Percentiles rank a stretch among this genome's conserved stretches.
Evolutionary conservation across 1,284 basidiomycete species (phyloP).

Genomic region (Phlebopus sp.): DNA sequence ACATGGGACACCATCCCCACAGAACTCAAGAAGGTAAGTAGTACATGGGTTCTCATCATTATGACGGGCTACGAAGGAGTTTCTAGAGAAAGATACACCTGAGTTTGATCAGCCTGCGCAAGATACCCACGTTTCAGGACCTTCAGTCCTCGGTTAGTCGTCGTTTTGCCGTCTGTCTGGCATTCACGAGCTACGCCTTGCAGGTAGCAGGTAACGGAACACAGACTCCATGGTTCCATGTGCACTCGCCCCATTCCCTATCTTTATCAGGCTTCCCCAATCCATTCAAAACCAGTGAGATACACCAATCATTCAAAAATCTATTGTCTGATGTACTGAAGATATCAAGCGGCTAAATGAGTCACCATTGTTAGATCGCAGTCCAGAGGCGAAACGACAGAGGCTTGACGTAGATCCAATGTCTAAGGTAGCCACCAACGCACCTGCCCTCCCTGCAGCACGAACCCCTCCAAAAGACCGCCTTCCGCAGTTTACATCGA

Average conservation of each 20-base stretch:
- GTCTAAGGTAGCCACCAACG: slow-evolving; percentile 21
- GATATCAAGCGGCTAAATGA: slow-evolving; percentile 29
- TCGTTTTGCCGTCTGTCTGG: neutral
- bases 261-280: slow-evolving; percentile 48
- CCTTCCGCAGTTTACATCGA: slow-evolving; percentile 10
- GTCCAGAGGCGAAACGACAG: slow-evolving; percentile 31
- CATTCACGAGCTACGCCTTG: neutral
- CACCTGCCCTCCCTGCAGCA: slow-evolving; percentile 25
- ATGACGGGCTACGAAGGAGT: neutral
- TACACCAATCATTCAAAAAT: neutral
- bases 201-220: slow-evolving; percentile 38
- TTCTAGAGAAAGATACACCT: slow-evolving; percentile 59
- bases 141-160: slow-evolving; percentile 49
- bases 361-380: slow-evolving; percentile 18
- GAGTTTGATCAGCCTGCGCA: slow-evolving; percentile 48
- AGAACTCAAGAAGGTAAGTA: slow-evolving; percentile 56
- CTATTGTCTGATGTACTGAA: slow-evolving; percentile 19
- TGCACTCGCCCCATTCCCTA: slow-evolving; percentile 44
- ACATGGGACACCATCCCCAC: slow-evolving; percentile 62
- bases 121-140: slow-evolving; percentile 48
- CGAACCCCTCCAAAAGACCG: slow-evolving; percentile 18
- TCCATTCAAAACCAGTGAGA: slow-evolving; percentile 39
- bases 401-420: slow-evolving; percentile 23
- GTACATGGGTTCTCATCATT: neutral
- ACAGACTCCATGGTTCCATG: slow-evolving; percentile 55